Percentiles rank a stretch among this genome's conserved stretches.
Evolutionary conservation across 2,329 filamentous ascomycete species (phyloP).

Genomic region (Pestalotiopsis sp.): DNA sequence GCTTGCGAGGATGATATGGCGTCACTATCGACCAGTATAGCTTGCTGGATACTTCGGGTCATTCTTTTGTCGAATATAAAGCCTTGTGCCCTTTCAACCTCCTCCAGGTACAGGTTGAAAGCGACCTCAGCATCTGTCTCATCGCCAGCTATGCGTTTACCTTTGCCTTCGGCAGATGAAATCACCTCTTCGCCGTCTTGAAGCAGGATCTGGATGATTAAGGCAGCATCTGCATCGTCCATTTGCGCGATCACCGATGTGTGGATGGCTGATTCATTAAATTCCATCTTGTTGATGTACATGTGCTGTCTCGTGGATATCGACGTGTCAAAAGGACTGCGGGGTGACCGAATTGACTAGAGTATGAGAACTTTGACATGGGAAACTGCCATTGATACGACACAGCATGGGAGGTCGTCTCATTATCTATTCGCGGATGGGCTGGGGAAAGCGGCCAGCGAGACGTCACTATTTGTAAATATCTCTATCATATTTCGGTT

Average conservation of each 20-base stretch:
- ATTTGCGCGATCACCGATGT: background rate
- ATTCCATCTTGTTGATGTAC: background rate
- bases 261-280: background rate
- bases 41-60: slow-evolving; percentile 23
- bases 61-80: slow-evolving; percentile 23
- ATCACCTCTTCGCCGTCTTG: background rate
- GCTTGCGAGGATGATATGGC: slow-evolving; percentile 16
- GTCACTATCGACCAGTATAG: slow-evolving; percentile 21
- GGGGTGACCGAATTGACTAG: no score
- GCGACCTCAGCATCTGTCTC: slow-evolving; percentile 22
- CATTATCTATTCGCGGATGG: no score
- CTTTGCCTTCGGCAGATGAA: slow-evolving; percentile 15
- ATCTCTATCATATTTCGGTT: background rate
- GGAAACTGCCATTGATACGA: no score
- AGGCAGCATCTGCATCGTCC: background rate
- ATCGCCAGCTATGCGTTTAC: slow-evolving; percentile 21
- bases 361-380: no score
- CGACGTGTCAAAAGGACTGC: no score
- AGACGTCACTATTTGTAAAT: background rate
- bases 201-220: background rate
- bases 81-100: slow-evolving; percentile 16
- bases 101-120: slow-evolving; percentile 20
- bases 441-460: no score
- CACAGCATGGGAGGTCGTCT: no score
- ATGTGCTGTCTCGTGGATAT: background rate